Evolutionary conservation across 768 basidiomycete species (phyloP).

Genomic region (Vararia minispora): DNA sequence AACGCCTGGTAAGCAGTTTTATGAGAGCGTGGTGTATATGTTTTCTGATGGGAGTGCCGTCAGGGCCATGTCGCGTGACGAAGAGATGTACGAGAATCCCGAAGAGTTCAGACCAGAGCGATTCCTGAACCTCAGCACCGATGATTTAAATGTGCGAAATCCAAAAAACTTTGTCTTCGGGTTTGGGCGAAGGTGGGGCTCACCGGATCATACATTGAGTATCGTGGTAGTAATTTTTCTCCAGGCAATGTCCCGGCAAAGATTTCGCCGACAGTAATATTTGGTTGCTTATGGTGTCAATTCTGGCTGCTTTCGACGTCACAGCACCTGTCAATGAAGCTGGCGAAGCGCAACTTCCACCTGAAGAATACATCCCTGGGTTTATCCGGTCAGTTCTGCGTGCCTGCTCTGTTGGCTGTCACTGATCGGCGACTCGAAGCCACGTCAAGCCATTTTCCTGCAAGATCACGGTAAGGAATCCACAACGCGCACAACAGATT

Average conservation of each 20-base stretch:
- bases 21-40: conserved; percentile 12
- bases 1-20: conserved; percentile 12
- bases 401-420: too few species aligned
- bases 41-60: background rate
- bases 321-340: conserved; percentile 5
- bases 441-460: too few species aligned
- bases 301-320: conserved; percentile 10
- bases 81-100: conserved; percentile 8
- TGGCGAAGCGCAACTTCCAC: conserved; percentile 9
- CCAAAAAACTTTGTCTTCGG: conserved; percentile 13
- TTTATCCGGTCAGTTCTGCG: conserved; percentile 15
- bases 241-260: conserved; percentile 12
- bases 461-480: too few species aligned
- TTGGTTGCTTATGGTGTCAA: conserved; percentile 10
- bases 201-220: too few species aligned
- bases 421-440: too few species aligned
- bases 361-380: conserved; percentile 7
- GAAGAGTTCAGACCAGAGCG: conserved; percentile 11
- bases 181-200: conserved; percentile 12
- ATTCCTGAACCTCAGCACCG: conserved; percentile 7
- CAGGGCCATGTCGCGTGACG: conserved; percentile 15
- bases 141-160: conserved; percentile 2
- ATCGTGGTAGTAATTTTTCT: background rate
- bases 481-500: too few species aligned
- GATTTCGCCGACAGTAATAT: conserved; percentile 13